These are phyloP conservation scores for Nepenthes gracilis DNA, from an alignment of 148 eudicot species.

Conservation along the genomic window DNA sequence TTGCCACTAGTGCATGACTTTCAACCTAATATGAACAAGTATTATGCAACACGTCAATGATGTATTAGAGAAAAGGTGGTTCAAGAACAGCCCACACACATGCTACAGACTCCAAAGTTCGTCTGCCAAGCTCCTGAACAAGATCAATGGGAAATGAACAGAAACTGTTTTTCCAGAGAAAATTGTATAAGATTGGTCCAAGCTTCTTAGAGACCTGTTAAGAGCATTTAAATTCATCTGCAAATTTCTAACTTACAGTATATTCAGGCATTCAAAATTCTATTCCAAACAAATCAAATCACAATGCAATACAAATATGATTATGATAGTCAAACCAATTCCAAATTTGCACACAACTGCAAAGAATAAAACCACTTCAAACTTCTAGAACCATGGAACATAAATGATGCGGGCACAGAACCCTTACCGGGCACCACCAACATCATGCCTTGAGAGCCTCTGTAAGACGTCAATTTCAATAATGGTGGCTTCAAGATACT, in stretches of 20 bases:
- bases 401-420: conserved; percentile 6
- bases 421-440: conserved; percentile 41
- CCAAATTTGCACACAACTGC: conserved; percentile 81
- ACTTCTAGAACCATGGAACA: conserved; percentile 3
- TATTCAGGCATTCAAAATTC: conserved; percentile 17
- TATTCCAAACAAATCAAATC: conserved; percentile 19
- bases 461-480: conserved; percentile 75
- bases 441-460: conserved; percentile 56
- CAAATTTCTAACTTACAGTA: conserved; percentile 34
- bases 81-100: conserved; percentile 59
- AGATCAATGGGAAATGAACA: conserved; percentile 85
- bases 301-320: conserved; percentile 76
- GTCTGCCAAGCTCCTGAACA: conserved; percentile 90
- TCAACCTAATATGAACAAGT: conserved; percentile 1
- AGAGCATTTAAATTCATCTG: conserved; percentile 39
- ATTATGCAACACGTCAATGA: conserved; percentile 7
- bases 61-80: conserved; percentile 6
- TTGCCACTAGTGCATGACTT: neutral
- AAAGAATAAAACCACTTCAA: conserved; percentile 33
- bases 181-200: conserved; percentile 96
- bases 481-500: conserved; percentile 89
- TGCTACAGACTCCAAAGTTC: conserved; percentile 97
- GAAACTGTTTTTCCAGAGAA: conserved; percentile 77
- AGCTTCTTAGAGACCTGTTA: conserved; percentile 98
- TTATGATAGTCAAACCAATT: conserved; percentile 92